Percentiles rank a stretch among this genome's conserved stretches.
Conservation (phyloP, 768 basidiomycete genomes). For the Pleurotus tuoliensis region DNA sequence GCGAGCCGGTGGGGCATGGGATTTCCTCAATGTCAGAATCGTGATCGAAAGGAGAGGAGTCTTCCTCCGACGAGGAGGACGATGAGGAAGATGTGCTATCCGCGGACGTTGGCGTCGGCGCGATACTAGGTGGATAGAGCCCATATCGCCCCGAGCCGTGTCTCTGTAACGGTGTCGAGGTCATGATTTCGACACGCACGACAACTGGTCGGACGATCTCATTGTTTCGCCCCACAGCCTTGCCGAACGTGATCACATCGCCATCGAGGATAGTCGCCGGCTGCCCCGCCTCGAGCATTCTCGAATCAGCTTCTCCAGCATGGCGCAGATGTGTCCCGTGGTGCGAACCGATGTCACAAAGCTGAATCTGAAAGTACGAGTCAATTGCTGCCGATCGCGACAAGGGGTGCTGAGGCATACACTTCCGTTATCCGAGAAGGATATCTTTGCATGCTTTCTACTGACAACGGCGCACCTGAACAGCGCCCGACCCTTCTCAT, state of each 20-base stretch:
- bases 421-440: slow-evolving; percentile 65
- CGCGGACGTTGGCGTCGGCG: slow-evolving; percentile 33
- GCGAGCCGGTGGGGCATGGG: too few species aligned
- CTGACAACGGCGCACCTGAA: slow-evolving; percentile 80
- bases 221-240: slow-evolving; percentile 61
- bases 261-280: slow-evolving; percentile 59
- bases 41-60: too few species aligned
- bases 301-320: slow-evolving; percentile 44
- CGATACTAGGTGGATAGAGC: slow-evolving; percentile 36
- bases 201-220: slow-evolving; percentile 62
- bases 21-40: too few species aligned
- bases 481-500: slow-evolving; percentile 44
- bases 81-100: slow-evolving; percentile 33
- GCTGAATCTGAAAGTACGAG: slow-evolving; percentile 18
- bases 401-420: slow-evolving; percentile 29
- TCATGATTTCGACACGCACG: slow-evolving; percentile 49
- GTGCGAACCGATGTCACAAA: slow-evolving; percentile 70
- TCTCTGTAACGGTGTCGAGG: not conserved
- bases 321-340: slow-evolving; percentile 72
- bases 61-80: too few species aligned
- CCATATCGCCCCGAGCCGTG: slow-evolving; percentile 58
- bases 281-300: slow-evolving; percentile 48
- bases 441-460: slow-evolving; percentile 73
- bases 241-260: slow-evolving; percentile 75
- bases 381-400: not conserved